A percentile compares a stretch with the other conserved stretches of the same genome.
Evolutionary conservation across 495 filamentous ascomycete species (phyloP).

Genomic region (Aspergillus funiculosus): DNA sequence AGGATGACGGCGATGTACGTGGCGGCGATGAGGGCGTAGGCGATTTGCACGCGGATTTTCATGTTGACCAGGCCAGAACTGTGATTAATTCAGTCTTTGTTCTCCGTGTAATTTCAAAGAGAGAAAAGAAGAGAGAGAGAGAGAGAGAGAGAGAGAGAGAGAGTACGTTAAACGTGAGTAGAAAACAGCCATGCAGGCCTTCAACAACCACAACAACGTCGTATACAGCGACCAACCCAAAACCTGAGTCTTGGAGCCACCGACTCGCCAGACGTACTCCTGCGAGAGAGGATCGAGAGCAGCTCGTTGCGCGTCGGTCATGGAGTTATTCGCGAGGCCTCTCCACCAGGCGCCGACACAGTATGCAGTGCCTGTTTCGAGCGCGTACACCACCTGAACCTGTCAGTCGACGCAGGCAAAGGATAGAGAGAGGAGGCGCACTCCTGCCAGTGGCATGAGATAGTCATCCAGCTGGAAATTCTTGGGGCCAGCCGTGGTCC

Average conservation of each 20-base stretch:
- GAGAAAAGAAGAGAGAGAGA: neutral
- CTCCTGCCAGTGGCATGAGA: conserved; percentile 52
- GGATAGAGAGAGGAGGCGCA: conserved; percentile 17
- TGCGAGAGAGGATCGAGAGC: conserved; percentile 36
- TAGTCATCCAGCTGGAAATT: conserved; percentile 54
- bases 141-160: neutral
- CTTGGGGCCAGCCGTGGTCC: conserved; percentile 44
- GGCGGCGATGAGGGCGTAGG: conserved; percentile 44
- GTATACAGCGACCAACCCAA: conserved; percentile 55
- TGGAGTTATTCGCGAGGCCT: conserved; percentile 50
- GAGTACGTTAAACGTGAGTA: conserved; percentile 57
- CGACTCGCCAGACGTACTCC: conserved; percentile 46
- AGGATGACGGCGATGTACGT: conserved; percentile 52
- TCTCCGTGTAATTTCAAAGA: neutral
- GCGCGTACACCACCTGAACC: conserved; percentile 26
- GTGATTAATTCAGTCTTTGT: neutral
- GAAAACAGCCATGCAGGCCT: conserved; percentile 54
- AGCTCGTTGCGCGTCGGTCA: conserved; percentile 45
- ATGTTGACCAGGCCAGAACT: conserved; percentile 46
- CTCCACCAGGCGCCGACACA: conserved; percentile 43
- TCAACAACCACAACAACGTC: conserved; percentile 52
- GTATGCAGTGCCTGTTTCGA: conserved; percentile 44
- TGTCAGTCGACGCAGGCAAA: neutral
- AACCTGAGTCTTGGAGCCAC: conserved; percentile 54
- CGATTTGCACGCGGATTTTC: conserved; percentile 45